Evolutionary conservation across 2,329 filamentous ascomycete species (phyloP).

Genomic region (Paecilomyces sp.): DNA sequence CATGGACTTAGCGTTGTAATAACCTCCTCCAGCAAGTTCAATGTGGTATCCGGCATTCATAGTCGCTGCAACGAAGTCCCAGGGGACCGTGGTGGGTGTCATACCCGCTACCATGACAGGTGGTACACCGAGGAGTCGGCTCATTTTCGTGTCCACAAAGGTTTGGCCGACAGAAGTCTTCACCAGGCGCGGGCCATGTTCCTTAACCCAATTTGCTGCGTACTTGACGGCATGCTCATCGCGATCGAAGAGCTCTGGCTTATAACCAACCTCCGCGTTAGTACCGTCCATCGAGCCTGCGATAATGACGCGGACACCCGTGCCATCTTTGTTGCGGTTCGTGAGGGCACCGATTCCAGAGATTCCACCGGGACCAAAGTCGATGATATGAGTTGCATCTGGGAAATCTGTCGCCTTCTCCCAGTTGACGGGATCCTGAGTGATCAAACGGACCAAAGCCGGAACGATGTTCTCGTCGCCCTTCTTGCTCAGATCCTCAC

Average conservation of each 20-base stretch:
- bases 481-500: constrained; percentile 69
- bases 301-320: constrained; percentile 90
- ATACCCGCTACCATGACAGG: constrained; percentile 89
- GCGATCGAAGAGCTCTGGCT: constrained; percentile 93
- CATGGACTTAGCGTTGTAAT: constrained; percentile 77
- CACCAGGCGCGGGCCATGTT: constrained; percentile 86
- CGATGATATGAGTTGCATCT: constrained; percentile 83
- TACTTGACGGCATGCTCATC: constrained; percentile 94
- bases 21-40: constrained; percentile 82
- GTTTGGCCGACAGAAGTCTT: constrained; percentile 84
- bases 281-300: constrained; percentile 90
- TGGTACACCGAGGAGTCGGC: constrained; percentile 72
- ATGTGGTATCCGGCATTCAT: constrained; percentile 96
- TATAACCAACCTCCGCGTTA: constrained; percentile 88
- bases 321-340: constrained; percentile 98
- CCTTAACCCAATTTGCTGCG: constrained; percentile 95
- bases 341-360: constrained; percentile 93
- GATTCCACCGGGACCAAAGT: constrained; percentile 94
- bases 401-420: constrained; percentile 90
- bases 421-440: constrained; percentile 90
- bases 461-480: constrained; percentile 76
- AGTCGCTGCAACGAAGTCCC: constrained; percentile 85
- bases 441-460: constrained; percentile 83
- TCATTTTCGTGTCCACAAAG: constrained; percentile 96
- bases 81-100: constrained; percentile 82